Evolutionary conservation across 148 eudicot genomes (phyloP).

Genomic region (Euryodendron excelsum): DNA sequence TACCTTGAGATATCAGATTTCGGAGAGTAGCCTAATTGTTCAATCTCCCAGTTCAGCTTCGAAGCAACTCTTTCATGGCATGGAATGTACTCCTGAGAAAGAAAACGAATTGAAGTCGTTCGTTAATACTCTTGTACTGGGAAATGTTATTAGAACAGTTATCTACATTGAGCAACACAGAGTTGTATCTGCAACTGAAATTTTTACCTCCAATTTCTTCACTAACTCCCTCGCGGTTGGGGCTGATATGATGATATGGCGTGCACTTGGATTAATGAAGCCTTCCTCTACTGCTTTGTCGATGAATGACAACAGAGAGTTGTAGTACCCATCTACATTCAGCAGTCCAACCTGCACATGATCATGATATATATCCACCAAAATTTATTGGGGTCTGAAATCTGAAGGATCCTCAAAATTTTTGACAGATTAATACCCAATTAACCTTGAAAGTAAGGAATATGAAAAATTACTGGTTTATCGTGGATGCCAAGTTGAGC

Average conservation of each 20-base stretch:
- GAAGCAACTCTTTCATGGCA: constrained; percentile 46
- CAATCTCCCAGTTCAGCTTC: constrained; percentile 48
- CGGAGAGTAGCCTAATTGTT: constrained; percentile 40
- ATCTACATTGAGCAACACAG: no score
- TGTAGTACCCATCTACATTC: constrained; percentile 55
- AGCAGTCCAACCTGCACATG: constrained; percentile 49
- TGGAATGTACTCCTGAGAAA: constrained; percentile 44
- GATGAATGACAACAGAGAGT: constrained; percentile 43
- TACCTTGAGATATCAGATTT: constrained; percentile 32
- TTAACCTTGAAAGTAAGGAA: neutral
- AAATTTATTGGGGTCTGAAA: no score
- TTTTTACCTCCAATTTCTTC: constrained; percentile 39
- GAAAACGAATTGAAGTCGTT: neutral
- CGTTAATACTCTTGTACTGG: no score
- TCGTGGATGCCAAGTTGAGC: constrained; percentile 87
- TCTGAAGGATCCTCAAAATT: neutral
- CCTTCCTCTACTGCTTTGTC: constrained; percentile 56
- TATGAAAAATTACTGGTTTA: constrained; percentile 49
- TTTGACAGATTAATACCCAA: neutral
- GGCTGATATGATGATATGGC: constrained; percentile 44
- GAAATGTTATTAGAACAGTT: no score
- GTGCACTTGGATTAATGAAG: constrained; percentile 34
- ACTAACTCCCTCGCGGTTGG: constrained; percentile 35
- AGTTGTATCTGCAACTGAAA: no score
- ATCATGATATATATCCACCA: neutral